phyloP scores from a whole-genome alignment of 1,284 basidiomycete genomes.

The Pyrrhoderma noxium region DNA sequence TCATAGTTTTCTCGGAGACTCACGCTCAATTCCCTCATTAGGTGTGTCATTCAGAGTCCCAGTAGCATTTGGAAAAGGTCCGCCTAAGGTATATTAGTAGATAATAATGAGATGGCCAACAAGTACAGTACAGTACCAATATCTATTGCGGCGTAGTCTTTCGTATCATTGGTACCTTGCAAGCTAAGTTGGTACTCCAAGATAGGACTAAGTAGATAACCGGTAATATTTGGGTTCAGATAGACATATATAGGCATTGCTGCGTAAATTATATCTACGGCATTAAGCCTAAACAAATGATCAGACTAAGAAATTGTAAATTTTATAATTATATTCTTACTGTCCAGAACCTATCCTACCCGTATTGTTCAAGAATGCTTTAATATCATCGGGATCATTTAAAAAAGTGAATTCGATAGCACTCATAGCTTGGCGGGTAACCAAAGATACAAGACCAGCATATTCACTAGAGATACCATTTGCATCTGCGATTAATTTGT shows the following conservation, averaged over 20 bases:
- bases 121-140: too few species aligned
- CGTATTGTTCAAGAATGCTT: conserved; percentile 16
- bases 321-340: too few species aligned
- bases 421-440: conserved; percentile 33
- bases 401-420: conserved; percentile 33
- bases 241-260: conserved; percentile 41
- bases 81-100: conserved; percentile 27
- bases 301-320: too few species aligned
- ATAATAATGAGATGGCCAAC: not conserved
- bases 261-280: conserved; percentile 42
- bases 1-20: conserved; percentile 17
- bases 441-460: conserved; percentile 32
- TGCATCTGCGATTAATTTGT: conserved; percentile 28
- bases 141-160: conserved; percentile 34
- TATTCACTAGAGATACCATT: conserved; percentile 29
- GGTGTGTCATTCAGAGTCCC: conserved; percentile 21
- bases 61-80: conserved; percentile 24
- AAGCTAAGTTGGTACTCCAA: conserved; percentile 35
- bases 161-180: conserved; percentile 20
- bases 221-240: conserved; percentile 35
- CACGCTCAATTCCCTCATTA: conserved; percentile 25
- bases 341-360: conserved; percentile 6
- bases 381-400: conserved; percentile 21
- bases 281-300: conserved; percentile 32
- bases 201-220: conserved; percentile 37